Evolutionary conservation across 805 yeast species (phyloP), one percentile per base, ranked within the genome.

Genomic region (Maudiozyma turicensis): DNA sequence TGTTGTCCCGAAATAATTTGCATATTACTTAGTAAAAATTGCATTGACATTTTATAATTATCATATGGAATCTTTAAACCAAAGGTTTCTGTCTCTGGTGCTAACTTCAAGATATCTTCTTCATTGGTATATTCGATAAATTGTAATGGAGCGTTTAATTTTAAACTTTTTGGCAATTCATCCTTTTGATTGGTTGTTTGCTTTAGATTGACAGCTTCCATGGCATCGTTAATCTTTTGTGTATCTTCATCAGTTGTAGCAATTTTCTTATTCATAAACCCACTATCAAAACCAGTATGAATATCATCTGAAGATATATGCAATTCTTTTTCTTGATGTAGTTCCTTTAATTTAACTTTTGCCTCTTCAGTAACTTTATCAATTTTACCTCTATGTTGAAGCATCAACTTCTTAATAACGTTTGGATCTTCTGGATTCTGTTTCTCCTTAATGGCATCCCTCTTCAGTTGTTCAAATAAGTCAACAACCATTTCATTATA

Each of bases 401-500:
- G 65, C 28, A 70, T 61, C 13, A 72, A 56, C 38, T 71, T 58
- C 34, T 64, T 64, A 0, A 67, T 71, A 4, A 66, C 61, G 0
- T 69, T 68, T 4, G 77, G 75, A 45, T 61, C 65, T 31, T 65
- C 63, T 13, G 63, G 62, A 46, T 77, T 76, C 30, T 71, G 70
- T 20, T 73, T 75, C 40, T 67, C 77, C 52, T 73, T 74, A 46
- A 65, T 66, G 20, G 78, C 65, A 58, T 87, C 93, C 14, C 73
- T 76, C 44, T 73, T 77, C 54, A 90, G 72, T 63, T 88, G 96
- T n/a, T 76, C 76, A 57, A 91, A 77, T 58, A 95, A 73, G 64
- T 88, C 95, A 64, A 86, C 95, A 45, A 91, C 80, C 97, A 91
- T 90, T 60, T 89, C 97, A 61, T 84, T 85, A 62, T 86, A 90